These are phyloP conservation scores for Leishmania arabica DNA, from an alignment of 208 protist species.

Conservation along the genomic window DNA sequence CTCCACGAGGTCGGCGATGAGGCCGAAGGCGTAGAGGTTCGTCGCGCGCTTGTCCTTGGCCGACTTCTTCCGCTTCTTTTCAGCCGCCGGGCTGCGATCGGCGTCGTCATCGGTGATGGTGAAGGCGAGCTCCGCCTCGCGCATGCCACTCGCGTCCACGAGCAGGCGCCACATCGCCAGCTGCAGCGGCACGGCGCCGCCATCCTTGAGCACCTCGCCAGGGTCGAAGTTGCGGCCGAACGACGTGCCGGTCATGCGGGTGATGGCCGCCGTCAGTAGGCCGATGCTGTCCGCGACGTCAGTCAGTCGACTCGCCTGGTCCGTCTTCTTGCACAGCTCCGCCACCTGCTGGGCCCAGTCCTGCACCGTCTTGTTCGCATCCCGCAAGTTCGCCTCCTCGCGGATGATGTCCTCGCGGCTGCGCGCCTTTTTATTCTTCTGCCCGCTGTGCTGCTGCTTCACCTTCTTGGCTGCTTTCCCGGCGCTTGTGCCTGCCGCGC, in stretches of 20 bases:
- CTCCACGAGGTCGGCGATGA: conserved; percentile 50
- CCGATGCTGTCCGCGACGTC: conserved; percentile 43
- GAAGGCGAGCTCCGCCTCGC: conserved; percentile 75
- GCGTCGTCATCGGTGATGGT: conserved; percentile 41
- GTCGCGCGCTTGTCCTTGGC: conserved; percentile 34
- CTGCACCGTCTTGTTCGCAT: conserved; percentile 53
- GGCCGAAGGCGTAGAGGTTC: conserved; percentile 37
- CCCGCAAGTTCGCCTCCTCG: conserved; percentile 61
- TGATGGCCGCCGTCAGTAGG: conserved; percentile 34
- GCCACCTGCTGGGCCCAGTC: conserved; percentile 54
- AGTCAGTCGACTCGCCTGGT: conserved; percentile 36
- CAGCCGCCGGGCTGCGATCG: background rate
- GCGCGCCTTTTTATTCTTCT: conserved; percentile 74
- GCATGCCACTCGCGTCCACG: conserved; percentile 64
- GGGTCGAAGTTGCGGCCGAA: conserved; percentile 71
- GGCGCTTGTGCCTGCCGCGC: conserved; percentile 20
- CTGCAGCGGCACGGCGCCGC: conserved; percentile 44
- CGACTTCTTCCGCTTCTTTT: conserved; percentile 27
- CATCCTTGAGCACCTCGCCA: conserved; percentile 41
- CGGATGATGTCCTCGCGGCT: conserved; percentile 84
- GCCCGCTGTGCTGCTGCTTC: conserved; percentile 64
- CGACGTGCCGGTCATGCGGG: conserved; percentile 36
- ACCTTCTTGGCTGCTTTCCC: conserved; percentile 33
- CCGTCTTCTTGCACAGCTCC: conserved; percentile 50
- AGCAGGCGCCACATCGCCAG: conserved; percentile 77